Conservation (phyloP, 345 rosid species). For the Boechera divaricarpa region DNA sequence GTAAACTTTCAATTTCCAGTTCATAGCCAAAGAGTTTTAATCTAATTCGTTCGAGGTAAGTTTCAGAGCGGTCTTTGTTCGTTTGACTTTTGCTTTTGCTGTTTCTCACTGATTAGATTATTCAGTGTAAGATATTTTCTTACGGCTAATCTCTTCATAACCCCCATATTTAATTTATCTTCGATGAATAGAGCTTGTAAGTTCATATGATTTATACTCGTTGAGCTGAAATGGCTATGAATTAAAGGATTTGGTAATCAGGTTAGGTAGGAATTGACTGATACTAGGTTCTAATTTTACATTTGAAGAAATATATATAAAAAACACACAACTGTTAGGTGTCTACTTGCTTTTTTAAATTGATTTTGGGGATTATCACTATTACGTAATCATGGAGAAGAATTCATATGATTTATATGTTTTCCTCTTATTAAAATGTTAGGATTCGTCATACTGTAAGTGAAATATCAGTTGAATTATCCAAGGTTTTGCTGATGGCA, state of each 20-base stretch:
- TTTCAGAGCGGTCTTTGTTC: neutral
- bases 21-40: too few species aligned
- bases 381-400: conserved; percentile 26
- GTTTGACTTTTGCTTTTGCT: neutral
- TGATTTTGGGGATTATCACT: neutral
- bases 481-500: conserved; percentile 35
- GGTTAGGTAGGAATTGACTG: conserved; percentile 23
- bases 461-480: neutral
- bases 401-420: neutral
- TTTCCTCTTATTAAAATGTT: neutral
- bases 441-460: conserved; percentile 34
- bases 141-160: neutral
- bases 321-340: too few species aligned
- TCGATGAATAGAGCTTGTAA: neutral
- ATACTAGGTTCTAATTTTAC: conserved; percentile 9
- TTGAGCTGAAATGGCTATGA: conserved; percentile 6
- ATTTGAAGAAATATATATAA: neutral
- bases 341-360: neutral
- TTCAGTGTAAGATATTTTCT: neutral
- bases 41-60: conserved; percentile 22
- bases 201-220: conserved; percentile 7
- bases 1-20: too few species aligned
- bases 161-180: neutral
- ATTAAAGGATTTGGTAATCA: conserved; percentile 23
- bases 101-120: neutral